These are phyloP conservation scores for Avena sativa DNA, from an alignment of 176 grass and related monocot species.

Conservation along the genomic window DNA sequence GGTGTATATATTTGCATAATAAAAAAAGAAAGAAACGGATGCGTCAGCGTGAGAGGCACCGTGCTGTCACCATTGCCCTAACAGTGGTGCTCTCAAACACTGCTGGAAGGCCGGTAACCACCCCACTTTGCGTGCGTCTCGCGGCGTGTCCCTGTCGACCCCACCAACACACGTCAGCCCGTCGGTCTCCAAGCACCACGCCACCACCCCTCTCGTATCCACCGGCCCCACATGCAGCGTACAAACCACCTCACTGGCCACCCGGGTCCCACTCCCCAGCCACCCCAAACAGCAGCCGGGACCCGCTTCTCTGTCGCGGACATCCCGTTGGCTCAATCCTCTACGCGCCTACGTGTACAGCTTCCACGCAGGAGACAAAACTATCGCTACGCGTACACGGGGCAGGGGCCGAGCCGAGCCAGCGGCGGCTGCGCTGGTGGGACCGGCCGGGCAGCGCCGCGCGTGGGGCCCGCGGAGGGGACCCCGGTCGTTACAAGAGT, in stretches of 20 bases:
- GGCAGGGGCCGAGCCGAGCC: too few relatives aligned
- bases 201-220: not conserved
- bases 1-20: not conserved
- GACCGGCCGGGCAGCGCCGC: not conserved
- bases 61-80: not conserved
- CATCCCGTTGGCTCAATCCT: not conserved
- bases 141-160: conserved; percentile 14
- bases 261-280: not conserved
- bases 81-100: not conserved
- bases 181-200: not conserved
- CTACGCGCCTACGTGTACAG: conserved; percentile 15
- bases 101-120: not conserved
- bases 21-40: not conserved
- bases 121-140: conserved; percentile 22
- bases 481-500: conserved; percentile 52
- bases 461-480: conserved; percentile 34
- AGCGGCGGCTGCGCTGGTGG: not conserved
- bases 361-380: not conserved
- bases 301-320: not conserved
- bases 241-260: not conserved
- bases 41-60: not conserved
- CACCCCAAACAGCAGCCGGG: not conserved
- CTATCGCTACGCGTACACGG: not conserved
- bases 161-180: conserved; percentile 28
- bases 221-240: not conserved